Evolutionary conservation across 139 green algal species (phyloP).

Genomic region (Chlorella sp.): DNA sequence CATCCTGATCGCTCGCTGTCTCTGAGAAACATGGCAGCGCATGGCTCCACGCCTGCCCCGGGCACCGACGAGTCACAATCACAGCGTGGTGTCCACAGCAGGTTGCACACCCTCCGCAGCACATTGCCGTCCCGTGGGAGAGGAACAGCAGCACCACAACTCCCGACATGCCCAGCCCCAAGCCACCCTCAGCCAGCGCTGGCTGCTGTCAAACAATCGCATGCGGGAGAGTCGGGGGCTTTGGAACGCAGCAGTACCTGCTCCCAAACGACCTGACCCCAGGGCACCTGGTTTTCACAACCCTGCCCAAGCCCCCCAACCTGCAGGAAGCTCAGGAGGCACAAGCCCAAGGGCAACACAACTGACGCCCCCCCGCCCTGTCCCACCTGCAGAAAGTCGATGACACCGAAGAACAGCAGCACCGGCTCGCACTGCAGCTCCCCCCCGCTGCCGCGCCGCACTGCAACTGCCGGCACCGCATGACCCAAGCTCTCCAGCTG

Average conservation of each 20-base stretch:
- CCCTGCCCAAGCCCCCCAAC: neutral
- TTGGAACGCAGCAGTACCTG: too few species aligned
- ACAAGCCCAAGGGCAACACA: neutral
- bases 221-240: neutral
- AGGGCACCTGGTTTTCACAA: too few species aligned
- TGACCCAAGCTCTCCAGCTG: neutral
- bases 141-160: conserved; percentile 55
- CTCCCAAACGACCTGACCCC: too few species aligned
- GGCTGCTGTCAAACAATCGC: neutral
- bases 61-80: too few species aligned
- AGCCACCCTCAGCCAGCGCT: neutral
- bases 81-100: too few species aligned
- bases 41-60: too few species aligned
- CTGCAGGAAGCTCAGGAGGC: neutral
- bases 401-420: conserved; percentile 53
- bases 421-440: conserved; percentile 43
- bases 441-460: conserved; percentile 2
- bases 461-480: conserved; percentile 27
- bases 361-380: neutral
- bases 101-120: too few species aligned
- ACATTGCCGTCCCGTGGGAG: conserved; percentile 33
- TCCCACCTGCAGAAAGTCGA: conserved; percentile 37
- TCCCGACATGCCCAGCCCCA: too few species aligned
- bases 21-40: too few species aligned
- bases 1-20: too few species aligned